Conservation (phyloP, 306 rosid genomes). For the Begonia masoniana region DNA sequence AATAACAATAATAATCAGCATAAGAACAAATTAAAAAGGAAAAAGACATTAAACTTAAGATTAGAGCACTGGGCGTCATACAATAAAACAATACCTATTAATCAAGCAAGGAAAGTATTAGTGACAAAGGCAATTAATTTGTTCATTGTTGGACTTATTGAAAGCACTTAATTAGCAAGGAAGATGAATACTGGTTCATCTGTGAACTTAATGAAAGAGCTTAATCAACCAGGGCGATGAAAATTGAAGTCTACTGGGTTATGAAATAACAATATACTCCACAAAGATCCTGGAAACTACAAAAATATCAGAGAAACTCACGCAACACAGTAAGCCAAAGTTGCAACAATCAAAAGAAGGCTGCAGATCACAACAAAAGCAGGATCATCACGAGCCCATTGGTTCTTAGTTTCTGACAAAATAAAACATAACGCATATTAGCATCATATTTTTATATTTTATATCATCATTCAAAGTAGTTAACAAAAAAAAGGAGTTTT, state of each 20-base stretch:
- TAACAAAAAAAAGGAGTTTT: neutral
- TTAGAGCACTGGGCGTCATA: too few species aligned
- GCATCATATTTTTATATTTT: constrained; percentile 1
- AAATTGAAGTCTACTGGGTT: neutral
- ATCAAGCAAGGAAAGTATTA: too few species aligned
- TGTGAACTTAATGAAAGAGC: neutral
- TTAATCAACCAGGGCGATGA: neutral
- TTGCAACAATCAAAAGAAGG: constrained; percentile 78
- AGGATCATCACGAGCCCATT: constrained; percentile 99
- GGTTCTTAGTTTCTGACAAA: constrained; percentile 95
- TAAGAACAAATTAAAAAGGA: constrained; percentile 1
- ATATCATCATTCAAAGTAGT: neutral
- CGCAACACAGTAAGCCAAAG: constrained; percentile 95
- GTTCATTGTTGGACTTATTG: too few species aligned
- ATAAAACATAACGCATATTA: neutral
- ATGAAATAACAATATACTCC: constrained; percentile 1
- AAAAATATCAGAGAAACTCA: constrained; percentile 44
- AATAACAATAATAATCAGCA: constrained; percentile 8
- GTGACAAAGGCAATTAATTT: too few species aligned
- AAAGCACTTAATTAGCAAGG: too few species aligned
- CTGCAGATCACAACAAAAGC: constrained; percentile 99
- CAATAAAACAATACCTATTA: too few species aligned
- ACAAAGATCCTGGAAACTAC: neutral
- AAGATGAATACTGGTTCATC: too few species aligned
- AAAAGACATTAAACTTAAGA: neutral